phyloP scores from a whole-genome alignment of 139 green algal genomes.

The Trebouxia sp. region DNA sequence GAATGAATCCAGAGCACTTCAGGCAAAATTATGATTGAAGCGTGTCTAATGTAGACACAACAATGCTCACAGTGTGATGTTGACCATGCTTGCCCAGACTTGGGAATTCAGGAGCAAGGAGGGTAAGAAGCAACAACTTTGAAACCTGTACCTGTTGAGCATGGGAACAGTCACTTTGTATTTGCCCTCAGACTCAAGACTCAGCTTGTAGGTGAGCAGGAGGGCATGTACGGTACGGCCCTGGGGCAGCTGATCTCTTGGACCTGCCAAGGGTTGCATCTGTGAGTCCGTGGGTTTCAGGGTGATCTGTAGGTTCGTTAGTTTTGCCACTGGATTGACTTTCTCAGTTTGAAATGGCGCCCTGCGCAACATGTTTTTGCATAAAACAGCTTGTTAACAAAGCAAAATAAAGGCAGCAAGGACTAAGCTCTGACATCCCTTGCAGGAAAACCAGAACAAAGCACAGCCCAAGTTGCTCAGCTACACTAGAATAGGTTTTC shows the following conservation, averaged over 20 bases:
- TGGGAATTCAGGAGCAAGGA: not conserved
- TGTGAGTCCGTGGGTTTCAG: constrained; percentile 46
- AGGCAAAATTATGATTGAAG: too few relatives aligned
- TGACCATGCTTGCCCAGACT: not conserved
- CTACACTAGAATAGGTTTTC: too few relatives aligned
- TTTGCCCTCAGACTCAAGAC: constrained; percentile 72
- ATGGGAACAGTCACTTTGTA: constrained; percentile 62
- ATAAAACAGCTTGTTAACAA: not conserved
- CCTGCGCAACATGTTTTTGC: constrained; percentile 2
- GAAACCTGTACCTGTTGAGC: constrained; percentile 62
- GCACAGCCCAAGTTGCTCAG: too few relatives aligned
- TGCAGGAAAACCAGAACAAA: too few relatives aligned
- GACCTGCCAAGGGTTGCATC: constrained; percentile 49
- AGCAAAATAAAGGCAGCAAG: too few relatives aligned
- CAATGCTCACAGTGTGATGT: too few relatives aligned
- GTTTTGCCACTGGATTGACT: constrained; percentile 62
- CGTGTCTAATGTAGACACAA: too few relatives aligned
- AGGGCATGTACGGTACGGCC: constrained; percentile 71
- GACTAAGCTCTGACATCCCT: too few relatives aligned
- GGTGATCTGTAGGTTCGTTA: constrained; percentile 62
- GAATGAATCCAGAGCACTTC: too few relatives aligned
- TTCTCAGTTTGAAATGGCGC: constrained; percentile 64
- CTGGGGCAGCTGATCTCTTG: constrained; percentile 68
- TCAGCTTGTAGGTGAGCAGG: constrained; percentile 84
- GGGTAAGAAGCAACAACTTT: too few relatives aligned